A percentile compares a stretch with the other conserved stretches of the same genome.
These are phyloP conservation scores for Ophiostoma sp. DNA, from an alignment of 2,329 filamentous ascomycete genomes.

Conservation along the genomic window DNA sequence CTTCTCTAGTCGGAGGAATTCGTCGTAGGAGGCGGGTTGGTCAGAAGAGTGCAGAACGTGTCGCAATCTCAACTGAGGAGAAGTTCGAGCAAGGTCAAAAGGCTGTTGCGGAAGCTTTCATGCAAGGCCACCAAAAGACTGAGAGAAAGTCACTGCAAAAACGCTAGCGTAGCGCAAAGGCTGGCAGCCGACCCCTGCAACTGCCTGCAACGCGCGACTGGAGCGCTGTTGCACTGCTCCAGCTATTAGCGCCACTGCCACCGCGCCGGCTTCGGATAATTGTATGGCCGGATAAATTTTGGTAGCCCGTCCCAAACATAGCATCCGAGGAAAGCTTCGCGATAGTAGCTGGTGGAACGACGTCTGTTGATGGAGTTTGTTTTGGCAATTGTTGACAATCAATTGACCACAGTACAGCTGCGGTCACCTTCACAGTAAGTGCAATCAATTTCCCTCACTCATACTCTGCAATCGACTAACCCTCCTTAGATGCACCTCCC, in stretches of 20 bases:
- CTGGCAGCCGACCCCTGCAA: not conserved
- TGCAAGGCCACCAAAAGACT: not conserved
- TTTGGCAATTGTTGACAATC: too few relatives aligned
- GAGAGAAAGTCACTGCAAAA: not conserved
- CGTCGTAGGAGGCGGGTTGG: not conserved
- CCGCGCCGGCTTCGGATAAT: slow-evolving; percentile 24
- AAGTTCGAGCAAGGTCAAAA: not conserved
- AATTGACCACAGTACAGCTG: not conserved
- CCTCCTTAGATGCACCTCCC: slow-evolving; percentile 20
- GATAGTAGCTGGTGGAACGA: not conserved
- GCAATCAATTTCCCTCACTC: too few relatives aligned
- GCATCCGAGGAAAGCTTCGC: not conserved
- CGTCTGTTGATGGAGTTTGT: not conserved
- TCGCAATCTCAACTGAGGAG: not conserved
- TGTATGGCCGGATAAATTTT: slow-evolving; percentile 23
- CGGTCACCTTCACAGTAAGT: not conserved
- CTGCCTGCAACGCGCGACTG: not conserved
- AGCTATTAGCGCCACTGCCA: too few relatives aligned
- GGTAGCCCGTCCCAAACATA: not conserved
- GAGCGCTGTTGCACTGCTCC: too few relatives aligned
- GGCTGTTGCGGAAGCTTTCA: slow-evolving; percentile 14
- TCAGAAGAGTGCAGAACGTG: not conserved
- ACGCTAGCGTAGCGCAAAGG: not conserved
- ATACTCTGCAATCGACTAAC: not conserved
- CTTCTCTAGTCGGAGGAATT: too few relatives aligned